Percentiles rank a stretch among this genome's conserved stretches.
These are phyloP conservation scores for Podospora sp. DNA, from an alignment of 495 filamentous ascomycete genomes.

Conservation along the genomic window DNA sequence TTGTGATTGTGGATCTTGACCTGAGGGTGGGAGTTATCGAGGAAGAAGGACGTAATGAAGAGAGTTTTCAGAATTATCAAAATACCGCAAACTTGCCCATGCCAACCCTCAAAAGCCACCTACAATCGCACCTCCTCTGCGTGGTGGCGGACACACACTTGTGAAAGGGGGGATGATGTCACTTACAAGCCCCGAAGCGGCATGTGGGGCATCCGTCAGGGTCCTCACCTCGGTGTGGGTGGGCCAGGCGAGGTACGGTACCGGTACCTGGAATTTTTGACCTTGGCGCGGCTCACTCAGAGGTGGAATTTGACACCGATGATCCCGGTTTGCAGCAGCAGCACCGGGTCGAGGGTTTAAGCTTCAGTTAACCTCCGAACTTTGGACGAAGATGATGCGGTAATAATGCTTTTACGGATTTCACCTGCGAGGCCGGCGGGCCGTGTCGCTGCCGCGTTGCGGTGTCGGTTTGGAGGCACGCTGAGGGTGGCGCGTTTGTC, in stretches of 20 bases:
- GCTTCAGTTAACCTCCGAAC: not conserved
- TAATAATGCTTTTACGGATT: not conserved
- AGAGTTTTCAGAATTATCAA: not conserved
- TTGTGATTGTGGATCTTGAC: no score
- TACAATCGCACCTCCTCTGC: not conserved
- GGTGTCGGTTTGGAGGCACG: not conserved
- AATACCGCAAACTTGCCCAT: not conserved
- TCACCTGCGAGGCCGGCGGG: not conserved
- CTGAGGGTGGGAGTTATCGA: no score
- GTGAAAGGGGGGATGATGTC: constrained; percentile 10
- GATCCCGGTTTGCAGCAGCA: not conserved
- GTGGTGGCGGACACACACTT: not conserved
- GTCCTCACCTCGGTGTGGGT: not conserved
- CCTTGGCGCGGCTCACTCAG: not conserved
- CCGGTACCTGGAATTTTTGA: not conserved
- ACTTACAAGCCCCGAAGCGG: not conserved
- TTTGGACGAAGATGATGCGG: not conserved
- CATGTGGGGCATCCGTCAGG: not conserved
- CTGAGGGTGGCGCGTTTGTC: not conserved
- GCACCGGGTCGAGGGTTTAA: not conserved
- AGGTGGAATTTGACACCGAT: not conserved
- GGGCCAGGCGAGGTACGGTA: not conserved
- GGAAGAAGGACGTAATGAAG: not conserved
- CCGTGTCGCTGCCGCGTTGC: not conserved
- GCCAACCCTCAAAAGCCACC: not conserved